Base-by-base conservation (phyloP, 2,329 filamentous ascomycete genomes). In the Arthroderma sp. region DNA sequence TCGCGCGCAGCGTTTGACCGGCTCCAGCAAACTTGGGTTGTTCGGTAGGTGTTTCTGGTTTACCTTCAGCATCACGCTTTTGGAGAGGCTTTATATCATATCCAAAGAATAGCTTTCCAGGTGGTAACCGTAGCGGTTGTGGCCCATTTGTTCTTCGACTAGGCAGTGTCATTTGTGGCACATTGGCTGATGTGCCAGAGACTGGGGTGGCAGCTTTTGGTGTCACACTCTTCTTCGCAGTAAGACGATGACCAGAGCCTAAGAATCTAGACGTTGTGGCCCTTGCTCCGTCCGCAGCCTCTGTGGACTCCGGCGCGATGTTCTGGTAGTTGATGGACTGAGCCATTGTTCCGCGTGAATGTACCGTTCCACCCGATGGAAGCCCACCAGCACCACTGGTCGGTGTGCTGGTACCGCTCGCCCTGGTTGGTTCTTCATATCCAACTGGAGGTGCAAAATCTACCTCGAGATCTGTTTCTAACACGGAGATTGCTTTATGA, bases 271-370 rank as follows among this genome's bases (percentile, higher is more conserved):
- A 88, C 0, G 81, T 76, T 2, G 74, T 71, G 4, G 77, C 76
- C 53, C 72, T 74, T 7, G 77, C 76, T 33, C 77, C 78, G 6
- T 72, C 71, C 4, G 76, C 77, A 9, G 78, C 80, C 9, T 79
- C 73, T 2, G 73, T 77, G 5, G 85, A 75, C 3, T 80, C 80
- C 1, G 91, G 88, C 0, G 87, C 85, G 53, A 98, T 94, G 30
- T 87, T 77, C 43, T 79, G 77, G 65, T 96, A 98, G 70, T 95
- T 95, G 70, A 98, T 96, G n/a, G 86, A 78, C 57, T 94, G 86
- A 0, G 91, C 88, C 91, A 98, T 98, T 49, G 81, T 88, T 7
- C 91, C 91, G 55, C 94, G 85, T 49, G 73, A 78, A 62, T 93
- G 87, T 27, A 95, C 64, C 10, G 83, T 67, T 4, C 88, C 85